phyloP scores from a whole-genome alignment of 805 yeast species.

The Metschnikowia continentalis region DNA sequence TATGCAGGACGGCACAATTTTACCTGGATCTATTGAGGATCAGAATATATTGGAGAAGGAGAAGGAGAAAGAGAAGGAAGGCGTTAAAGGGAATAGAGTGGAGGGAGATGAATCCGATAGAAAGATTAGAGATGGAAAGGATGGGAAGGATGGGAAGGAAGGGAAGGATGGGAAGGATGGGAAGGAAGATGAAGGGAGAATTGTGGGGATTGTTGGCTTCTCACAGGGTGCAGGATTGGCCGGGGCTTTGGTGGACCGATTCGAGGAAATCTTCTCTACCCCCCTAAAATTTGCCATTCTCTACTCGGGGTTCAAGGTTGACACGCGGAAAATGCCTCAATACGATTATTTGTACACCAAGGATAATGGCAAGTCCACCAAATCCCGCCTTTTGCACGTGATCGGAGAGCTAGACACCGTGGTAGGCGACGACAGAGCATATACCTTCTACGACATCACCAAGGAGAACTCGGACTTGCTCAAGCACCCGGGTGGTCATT shows the following conservation, averaged over 20 bases:
- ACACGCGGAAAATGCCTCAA: constrained; percentile 25
- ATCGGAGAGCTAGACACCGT: constrained; percentile 86
- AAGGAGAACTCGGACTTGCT: constrained; percentile 51
- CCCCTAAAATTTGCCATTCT: constrained; percentile 66
- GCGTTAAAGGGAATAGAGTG: neutral
- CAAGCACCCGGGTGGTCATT: constrained; percentile 95
- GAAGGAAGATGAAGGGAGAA: constrained; percentile 52
- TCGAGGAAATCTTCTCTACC: constrained; percentile 48
- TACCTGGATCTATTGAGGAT: constrained; percentile 25
- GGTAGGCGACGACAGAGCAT: constrained; percentile 68
- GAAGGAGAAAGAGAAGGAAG: neutral
- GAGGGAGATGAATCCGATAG: too few relatives aligned
- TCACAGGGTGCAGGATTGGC: constrained; percentile 93
- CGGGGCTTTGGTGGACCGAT: constrained; percentile 60
- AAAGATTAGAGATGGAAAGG: too few relatives aligned
- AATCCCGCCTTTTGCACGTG: constrained; percentile 55
- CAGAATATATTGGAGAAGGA: constrained; percentile 12
- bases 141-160: neutral
- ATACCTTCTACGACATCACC: constrained; percentile 44
- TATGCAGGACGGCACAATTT: constrained; percentile 52
- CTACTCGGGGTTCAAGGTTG: constrained; percentile 59
- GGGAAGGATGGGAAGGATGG: too few relatives aligned
- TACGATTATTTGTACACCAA: constrained; percentile 22
- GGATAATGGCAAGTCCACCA: constrained; percentile 14
- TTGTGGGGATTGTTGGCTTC: constrained; percentile 85